These are phyloP conservation scores for Yarrowia sp. DNA, from an alignment of 805 yeast species.

Conservation along the genomic window DNA sequence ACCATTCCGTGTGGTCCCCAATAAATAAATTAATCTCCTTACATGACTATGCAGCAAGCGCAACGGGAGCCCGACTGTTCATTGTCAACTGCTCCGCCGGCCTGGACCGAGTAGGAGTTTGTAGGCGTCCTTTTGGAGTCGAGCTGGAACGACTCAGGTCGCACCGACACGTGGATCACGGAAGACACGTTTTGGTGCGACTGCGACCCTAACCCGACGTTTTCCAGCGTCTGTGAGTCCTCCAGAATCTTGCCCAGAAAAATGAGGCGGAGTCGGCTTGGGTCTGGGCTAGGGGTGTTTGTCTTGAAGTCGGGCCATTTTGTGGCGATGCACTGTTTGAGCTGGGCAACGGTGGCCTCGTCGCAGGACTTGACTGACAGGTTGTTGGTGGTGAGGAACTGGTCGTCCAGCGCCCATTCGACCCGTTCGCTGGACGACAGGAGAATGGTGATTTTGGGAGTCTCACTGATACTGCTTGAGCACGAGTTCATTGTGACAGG, in stretches of 20 bases:
- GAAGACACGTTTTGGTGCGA: constrained; percentile 20
- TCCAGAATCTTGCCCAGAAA: constrained; percentile 37
- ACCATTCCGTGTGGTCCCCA: too few relatives aligned
- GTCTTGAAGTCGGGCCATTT: constrained; percentile 34
- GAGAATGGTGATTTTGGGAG: constrained; percentile 29
- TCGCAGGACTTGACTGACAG: constrained; percentile 29
- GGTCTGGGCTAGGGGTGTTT: constrained; percentile 27
- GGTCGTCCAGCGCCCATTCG: constrained; percentile 27
- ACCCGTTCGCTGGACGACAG: constrained; percentile 32
- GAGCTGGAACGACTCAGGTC: constrained; percentile 35
- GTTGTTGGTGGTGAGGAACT: constrained; percentile 29
- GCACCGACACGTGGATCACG: constrained; percentile 36
- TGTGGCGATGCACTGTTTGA: constrained; percentile 29
- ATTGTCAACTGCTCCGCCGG: not conserved
- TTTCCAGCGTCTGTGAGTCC: constrained; percentile 29
- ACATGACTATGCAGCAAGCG: not conserved
- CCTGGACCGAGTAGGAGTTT: not conserved
- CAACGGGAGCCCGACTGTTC: not conserved
- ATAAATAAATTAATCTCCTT: not conserved
- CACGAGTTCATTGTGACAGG: constrained; percentile 7
- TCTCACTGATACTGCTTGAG: constrained; percentile 3
- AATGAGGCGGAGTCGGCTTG: constrained; percentile 34
- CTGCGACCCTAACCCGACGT: constrained; percentile 27
- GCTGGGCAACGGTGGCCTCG: constrained; percentile 28
- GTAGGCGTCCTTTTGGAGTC: constrained; percentile 22